A percentile compares a stretch with the other conserved stretches of the same genome.
Evolutionary conservation across 2,329 filamentous ascomycete genomes (phyloP).

Genomic region (Clarireedia monteithiana): DNA sequence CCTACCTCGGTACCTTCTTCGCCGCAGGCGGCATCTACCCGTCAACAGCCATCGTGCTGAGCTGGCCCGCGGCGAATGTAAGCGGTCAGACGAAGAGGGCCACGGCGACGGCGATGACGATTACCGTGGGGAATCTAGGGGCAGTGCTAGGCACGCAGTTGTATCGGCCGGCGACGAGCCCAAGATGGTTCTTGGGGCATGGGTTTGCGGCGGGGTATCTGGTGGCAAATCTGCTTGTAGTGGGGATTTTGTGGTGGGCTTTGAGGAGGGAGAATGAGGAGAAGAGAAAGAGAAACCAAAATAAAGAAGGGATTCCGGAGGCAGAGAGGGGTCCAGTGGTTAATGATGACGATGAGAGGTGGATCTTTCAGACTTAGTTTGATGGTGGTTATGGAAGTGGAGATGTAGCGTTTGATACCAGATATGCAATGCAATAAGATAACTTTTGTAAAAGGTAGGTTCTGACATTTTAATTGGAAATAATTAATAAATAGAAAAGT

Average conservation of each 20-base stretch:
- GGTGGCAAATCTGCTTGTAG: constrained; percentile 47
- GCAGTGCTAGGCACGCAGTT: constrained; percentile 64
- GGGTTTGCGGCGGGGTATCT: constrained; percentile 59
- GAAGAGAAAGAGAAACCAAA: constrained; percentile 31
- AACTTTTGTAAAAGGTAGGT: background rate
- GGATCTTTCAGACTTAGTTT: constrained; percentile 47
- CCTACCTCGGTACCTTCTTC: constrained; percentile 54
- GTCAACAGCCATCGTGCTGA: constrained; percentile 52
- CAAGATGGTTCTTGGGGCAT: constrained; percentile 59
- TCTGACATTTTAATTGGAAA: background rate
- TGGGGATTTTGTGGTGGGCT: constrained; percentile 42
- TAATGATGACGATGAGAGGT: constrained; percentile 56
- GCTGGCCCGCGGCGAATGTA: constrained; percentile 66
- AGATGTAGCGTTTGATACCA: background rate
- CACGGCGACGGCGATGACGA: constrained; percentile 62
- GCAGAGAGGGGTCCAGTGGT: constrained; percentile 41
- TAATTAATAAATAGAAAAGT: too few relatives aligned
- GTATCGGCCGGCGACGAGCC: constrained; percentile 52
- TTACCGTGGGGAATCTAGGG: constrained; percentile 62
- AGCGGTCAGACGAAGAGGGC: constrained; percentile 63
- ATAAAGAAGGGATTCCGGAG: too few relatives aligned
- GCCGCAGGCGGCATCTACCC: constrained; percentile 62
- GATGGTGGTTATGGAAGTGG: background rate
- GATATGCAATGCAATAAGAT: too few relatives aligned
- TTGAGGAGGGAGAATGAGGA: constrained; percentile 50